Evolutionary conservation across 306 rosid species (phyloP), one percentile per base, ranked within the genome.

Genomic region (Canavalia ensiformis): DNA sequence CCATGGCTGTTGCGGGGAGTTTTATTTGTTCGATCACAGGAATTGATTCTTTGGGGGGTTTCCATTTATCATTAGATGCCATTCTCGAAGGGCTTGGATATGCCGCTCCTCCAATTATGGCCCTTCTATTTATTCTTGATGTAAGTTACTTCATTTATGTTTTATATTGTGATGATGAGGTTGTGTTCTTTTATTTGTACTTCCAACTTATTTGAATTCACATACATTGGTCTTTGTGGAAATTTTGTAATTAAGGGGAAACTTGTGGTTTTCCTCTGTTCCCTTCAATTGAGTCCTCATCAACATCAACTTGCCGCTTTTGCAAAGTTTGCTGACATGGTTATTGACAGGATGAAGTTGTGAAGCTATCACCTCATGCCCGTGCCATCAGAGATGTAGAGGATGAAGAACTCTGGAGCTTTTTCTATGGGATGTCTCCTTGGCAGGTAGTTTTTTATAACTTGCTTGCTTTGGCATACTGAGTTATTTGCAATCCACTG

Each of bases 311-410:
- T 69, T 63, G 33, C 49, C 46, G 68, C 59, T 39, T 68, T 5
- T 35, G 8, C 66, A 7, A 18, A 70, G 51, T 50, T 39, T 76
- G 33, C 35, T 74, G 66, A 12, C 68, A 41, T 74, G 81, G 69
- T 70, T 78, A 13, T 72, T 67, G 58, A 44, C 75, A 95, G 99
- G 99, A 95, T 70, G 99, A 95, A 86, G 96, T 95, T 78, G 99
- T 95, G 81, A 95, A 93, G 88, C 76, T 91, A 56, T 95, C 99
- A 8, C 98, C 99, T 11, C 91, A 95, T 90, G 99, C 99, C 46
- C 94, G 97, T 30, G 99, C 99, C 31, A 95, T 95, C 50, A 90
- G 99, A 93, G 99, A 95, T 64, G 99, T 93, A 41, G 99, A 95
- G 74, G 99, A 95, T 77, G 98, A 93, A 85, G 98, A 95, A 83